phyloP scores from a whole-genome alignment of 148 eudicot genomes.

The Vaccinium darrowii region DNA sequence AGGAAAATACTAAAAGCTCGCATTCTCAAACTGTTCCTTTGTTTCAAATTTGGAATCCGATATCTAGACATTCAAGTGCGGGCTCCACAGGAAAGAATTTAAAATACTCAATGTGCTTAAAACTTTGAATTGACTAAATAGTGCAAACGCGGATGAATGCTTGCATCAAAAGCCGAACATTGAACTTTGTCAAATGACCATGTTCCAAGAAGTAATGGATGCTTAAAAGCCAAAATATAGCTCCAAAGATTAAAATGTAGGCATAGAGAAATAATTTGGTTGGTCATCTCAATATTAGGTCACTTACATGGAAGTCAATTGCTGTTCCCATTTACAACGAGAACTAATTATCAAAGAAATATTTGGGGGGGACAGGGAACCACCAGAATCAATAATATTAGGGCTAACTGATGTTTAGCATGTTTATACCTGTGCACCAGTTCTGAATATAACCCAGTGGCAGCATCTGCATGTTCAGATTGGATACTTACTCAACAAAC shows the following conservation, averaged over 20 bases:
- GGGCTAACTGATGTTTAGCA: not conserved
- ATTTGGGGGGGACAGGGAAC: not conserved
- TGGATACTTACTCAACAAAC: not conserved
- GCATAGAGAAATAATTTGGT: not conserved
- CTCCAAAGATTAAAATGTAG: not conserved
- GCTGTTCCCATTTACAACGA: not conserved
- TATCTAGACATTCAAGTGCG: not conserved
- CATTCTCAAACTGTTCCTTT: not conserved
- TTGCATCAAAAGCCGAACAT: not conserved
- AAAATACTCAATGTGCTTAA: not conserved
- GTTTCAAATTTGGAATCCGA: not conserved
- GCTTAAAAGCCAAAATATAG: not conserved
- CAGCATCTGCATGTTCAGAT: constrained; percentile 68
- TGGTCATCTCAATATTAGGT: not conserved
- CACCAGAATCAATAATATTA: not conserved
- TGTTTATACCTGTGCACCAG: constrained; percentile 60
- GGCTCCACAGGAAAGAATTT: not conserved
- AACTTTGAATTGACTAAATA: not conserved
- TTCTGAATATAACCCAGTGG: constrained; percentile 83
- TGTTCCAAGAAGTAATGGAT: not conserved
- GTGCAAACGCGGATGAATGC: not conserved
- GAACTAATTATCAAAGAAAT: not conserved
- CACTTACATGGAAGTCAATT: not conserved
- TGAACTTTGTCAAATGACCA: not conserved
- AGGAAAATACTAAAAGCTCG: not conserved